Conservation (phyloP, 495 filamentous ascomycete species). For the Amorphotheca resinae region DNA sequence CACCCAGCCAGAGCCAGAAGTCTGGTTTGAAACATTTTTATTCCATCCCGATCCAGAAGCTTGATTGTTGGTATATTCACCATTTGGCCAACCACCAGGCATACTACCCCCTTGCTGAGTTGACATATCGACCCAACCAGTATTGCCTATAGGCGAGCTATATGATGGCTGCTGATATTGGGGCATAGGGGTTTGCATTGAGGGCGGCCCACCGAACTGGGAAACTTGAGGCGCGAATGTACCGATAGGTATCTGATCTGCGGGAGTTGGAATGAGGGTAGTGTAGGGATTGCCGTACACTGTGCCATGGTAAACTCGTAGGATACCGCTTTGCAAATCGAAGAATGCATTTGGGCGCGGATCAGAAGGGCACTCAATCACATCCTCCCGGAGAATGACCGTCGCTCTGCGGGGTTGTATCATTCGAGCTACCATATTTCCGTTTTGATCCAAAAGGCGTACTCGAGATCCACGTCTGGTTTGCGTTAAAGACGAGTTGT, state of each 20-base stretch:
- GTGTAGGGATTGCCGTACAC: slow-evolving; percentile 32
- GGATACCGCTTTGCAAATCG: slow-evolving; percentile 26
- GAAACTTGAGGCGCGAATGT: slow-evolving; percentile 8
- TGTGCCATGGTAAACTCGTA: slow-evolving; percentile 37
- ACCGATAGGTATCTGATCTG: slow-evolving; percentile 19
- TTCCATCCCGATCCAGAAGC: slow-evolving; percentile 1
- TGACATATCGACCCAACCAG: neutral
- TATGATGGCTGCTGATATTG: neutral
- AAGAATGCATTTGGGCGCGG: slow-evolving; percentile 39
- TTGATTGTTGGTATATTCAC: slow-evolving; percentile 1
- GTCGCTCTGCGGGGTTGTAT: slow-evolving; percentile 26
- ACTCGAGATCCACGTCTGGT: too few species aligned
- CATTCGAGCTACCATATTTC: slow-evolving; percentile 15
- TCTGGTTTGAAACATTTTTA: neutral
- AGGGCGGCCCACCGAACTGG: slow-evolving; percentile 9
- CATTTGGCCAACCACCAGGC: neutral
- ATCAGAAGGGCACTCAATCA: slow-evolving; percentile 27
- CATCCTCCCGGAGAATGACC: slow-evolving; percentile 32
- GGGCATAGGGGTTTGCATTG: neutral
- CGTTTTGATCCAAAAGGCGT: neutral
- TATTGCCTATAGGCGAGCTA: neutral
- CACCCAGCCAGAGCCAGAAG: neutral
- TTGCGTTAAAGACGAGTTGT: neutral
- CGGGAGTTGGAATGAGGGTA: slow-evolving; percentile 21
- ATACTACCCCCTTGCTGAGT: neutral